Evolutionary conservation across 805 yeast species (phyloP).

Genomic region (Zygosaccharomyces siamensis): DNA sequence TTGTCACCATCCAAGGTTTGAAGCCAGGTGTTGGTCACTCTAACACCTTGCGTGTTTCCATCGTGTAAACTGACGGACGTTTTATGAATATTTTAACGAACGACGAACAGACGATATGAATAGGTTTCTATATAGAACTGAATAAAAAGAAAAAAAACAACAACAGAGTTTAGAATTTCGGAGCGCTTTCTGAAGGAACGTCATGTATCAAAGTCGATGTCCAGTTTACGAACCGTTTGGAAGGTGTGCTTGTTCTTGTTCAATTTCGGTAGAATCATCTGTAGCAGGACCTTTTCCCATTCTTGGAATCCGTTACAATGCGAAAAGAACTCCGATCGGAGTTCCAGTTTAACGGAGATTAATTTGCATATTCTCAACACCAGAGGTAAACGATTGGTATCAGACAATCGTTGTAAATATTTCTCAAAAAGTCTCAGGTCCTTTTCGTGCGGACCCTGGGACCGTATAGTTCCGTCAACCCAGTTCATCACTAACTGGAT

Average conservation of each 20-base stretch:
- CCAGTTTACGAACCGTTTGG: constrained; percentile 21
- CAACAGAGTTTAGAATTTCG: too few relatives aligned
- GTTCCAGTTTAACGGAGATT: constrained; percentile 21
- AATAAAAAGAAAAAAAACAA: constrained; percentile 1
- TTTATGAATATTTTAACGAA: constrained; percentile 1
- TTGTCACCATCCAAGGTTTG: constrained; percentile 97
- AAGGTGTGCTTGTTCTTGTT: constrained; percentile 24
- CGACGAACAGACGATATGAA: constrained; percentile 8
- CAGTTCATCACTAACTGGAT: constrained; percentile 35
- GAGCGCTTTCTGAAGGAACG: too few relatives aligned
- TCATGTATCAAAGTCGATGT: constrained; percentile 24
- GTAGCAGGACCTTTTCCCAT: constrained; percentile 31
- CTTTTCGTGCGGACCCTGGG: constrained; percentile 38
- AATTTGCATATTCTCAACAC: constrained; percentile 22
- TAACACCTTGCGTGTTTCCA: constrained; percentile 91
- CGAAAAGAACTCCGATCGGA: constrained; percentile 9
- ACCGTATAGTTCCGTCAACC: constrained; percentile 33
- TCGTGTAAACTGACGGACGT: constrained; percentile 45
- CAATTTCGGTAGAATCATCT: constrained; percentile 24
- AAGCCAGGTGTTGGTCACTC: constrained; percentile 98
- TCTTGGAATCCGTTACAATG: constrained; percentile 23
- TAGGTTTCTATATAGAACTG: constrained; percentile 7
- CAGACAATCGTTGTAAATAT: constrained; percentile 32
- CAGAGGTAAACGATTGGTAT: constrained; percentile 27
- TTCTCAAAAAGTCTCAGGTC: constrained; percentile 38